Evolutionary conservation across 169 alveolate species (phyloP).

Genomic region (Plasmodium cynomolgi): DNA sequence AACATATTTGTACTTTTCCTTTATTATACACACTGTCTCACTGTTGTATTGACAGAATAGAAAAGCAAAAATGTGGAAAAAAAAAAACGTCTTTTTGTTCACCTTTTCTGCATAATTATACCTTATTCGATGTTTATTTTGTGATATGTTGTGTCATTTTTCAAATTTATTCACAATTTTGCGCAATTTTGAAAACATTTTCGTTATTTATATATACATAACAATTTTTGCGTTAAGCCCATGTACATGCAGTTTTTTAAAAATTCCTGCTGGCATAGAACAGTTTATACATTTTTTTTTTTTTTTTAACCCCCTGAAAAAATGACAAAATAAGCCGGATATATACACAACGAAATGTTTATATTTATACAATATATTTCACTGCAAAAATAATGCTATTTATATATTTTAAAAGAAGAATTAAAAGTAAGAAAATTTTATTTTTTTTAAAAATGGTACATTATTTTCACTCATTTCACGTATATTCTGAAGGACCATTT

Average conservation of each 20-base stretch:
- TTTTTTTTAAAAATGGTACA: neutral
- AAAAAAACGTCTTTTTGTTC: neutral
- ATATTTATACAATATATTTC: neutral
- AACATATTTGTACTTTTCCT: neutral
- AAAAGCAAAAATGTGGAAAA: neutral
- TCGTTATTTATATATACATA: neutral
- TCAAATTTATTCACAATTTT: neutral
- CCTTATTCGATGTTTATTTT: neutral
- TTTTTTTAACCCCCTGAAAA: constrained; percentile 32
- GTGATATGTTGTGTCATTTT: neutral
- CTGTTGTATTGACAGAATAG: neutral
- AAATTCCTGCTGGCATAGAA: constrained; percentile 7
- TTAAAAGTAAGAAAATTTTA: neutral
- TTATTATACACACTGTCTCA: neutral
- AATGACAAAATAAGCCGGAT: neutral
- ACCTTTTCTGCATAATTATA: neutral
- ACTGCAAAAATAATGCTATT: neutral
- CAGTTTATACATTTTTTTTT: constrained; percentile 7
- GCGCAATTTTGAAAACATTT: neutral
- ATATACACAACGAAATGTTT: neutral
- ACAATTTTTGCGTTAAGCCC: constrained; percentile 7
- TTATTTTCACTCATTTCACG: constrained; percentile 2
- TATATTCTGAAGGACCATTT: neutral
- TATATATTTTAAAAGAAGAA: neutral
- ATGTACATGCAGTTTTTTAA: constrained; percentile 47